Base-by-base conservation (phyloP, 2,329 filamentous ascomycete species). In the Fusarium penzigii region DNA sequence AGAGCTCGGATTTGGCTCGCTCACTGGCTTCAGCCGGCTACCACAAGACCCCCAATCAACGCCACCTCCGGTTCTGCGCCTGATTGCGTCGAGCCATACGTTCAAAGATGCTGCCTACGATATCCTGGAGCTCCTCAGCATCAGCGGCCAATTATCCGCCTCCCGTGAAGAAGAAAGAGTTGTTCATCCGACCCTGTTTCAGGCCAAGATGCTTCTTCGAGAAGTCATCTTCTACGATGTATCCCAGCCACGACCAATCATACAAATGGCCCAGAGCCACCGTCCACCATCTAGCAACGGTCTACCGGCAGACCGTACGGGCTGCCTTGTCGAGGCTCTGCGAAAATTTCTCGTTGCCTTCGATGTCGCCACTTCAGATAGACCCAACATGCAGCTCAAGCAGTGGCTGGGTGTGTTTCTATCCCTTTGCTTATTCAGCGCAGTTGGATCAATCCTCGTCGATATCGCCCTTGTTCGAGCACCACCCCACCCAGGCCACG, bases 391-490 rank as follows among this genome's bases (percentile, higher is more conserved):
- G 17, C 71, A 72, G 20, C 69, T 74, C 9, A 75, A 73, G 56
- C 72, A 72, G 49, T 82, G 79, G 76, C 64, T 83, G 14, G 78
- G 81, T 2, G 65, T 76, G 5, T 82, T 84, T 53, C 70, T 81
- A 45, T 78, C 82, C 12, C 66, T 85, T 16, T 83, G 81, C 64
- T 78, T 85, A n/a, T 83, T 85, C 60, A 84, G 80, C 62, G 71
- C 81, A 29, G 74, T 79, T 17, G 76, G 77, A 44, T 80, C 80
- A 1, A 72, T 85, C 2, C 67, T 84, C 6, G 69, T 77, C 14
- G 78, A 82, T 49, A 69, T 79, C 44, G 52, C 64, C 20, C 36
- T 48, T 58, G 34, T 46, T 61, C 38, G 49, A 49, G 17, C 44
- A 51, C 48, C 40, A 54, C 44, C 49, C 55, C 45, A 50, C 40